phyloP scores from a whole-genome alignment of 495 filamentous ascomycete genomes.

The Talaromyces adpressus region DNA sequence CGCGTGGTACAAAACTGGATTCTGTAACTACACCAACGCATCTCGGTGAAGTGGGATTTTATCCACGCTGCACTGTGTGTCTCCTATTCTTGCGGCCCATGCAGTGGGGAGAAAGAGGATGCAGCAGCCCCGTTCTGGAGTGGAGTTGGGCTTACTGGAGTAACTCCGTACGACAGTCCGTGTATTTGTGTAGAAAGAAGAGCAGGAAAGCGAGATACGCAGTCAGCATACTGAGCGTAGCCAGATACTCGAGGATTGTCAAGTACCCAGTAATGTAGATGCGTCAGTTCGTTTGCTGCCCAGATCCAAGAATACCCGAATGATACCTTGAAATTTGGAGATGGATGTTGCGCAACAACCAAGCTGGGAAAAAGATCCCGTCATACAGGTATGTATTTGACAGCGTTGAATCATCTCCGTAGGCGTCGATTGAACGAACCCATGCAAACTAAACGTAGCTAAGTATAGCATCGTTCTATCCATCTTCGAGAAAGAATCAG shows the following conservation, averaged over 20 bases:
- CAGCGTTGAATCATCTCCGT: neutral
- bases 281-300: neutral
- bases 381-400: neutral
- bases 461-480: neutral
- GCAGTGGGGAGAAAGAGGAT: neutral
- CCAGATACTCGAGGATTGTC: neutral
- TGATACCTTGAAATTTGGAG: neutral
- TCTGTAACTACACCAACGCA: neutral
- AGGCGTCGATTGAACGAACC: neutral
- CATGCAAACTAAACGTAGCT: neutral
- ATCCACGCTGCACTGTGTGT: neutral
- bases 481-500: neutral
- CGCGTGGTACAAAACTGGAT: neutral
- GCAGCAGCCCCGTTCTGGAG: neutral
- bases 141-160: neutral
- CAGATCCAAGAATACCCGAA: neutral
- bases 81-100: neutral
- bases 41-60: slow-evolving; percentile 3
- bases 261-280: no score
- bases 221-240: no score
- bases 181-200: neutral
- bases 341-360: neutral
- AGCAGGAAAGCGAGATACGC: neutral
- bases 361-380: neutral
- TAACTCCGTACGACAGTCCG: neutral